These are phyloP conservation scores for Cystobasidiaceae sp. DNA, from an alignment of 1,284 basidiomycete genomes.

Conservation along the genomic window DNA sequence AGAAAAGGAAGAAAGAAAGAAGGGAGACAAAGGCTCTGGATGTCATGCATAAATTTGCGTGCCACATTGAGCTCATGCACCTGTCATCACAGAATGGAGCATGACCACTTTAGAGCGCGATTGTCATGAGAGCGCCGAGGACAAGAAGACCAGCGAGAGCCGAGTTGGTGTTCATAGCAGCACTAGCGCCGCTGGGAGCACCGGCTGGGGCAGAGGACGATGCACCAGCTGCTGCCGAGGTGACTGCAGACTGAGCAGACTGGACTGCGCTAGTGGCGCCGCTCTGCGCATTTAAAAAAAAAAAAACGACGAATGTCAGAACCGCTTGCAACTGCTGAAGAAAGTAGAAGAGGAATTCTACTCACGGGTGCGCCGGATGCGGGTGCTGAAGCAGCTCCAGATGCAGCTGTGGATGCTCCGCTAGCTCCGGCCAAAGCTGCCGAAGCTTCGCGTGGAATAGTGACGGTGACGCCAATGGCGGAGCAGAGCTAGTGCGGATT, in stretches of 20 bases:
- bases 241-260: background rate
- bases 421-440: background rate
- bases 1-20: no score
- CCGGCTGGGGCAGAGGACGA: background rate
- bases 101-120: background rate
- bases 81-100: no score
- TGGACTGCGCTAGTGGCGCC: background rate
- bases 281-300: no score
- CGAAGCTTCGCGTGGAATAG: constrained; percentile 14
- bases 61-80: no score
- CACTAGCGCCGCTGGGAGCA: background rate
- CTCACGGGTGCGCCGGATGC: background rate
- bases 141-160: constrained; percentile 1
- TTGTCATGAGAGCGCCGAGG: constrained; percentile 4
- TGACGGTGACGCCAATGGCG: constrained; percentile 11
- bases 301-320: no score
- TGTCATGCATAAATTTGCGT: no score
- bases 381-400: background rate
- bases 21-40: no score
- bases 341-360: background rate
- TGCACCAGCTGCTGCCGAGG: background rate
- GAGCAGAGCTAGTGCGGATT: constrained; percentile 5
- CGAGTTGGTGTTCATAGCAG: background rate
- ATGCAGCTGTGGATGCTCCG: background rate
- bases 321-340: no score